These are phyloP conservation scores for Dryadomyces quercus-mongolicae DNA, from an alignment of 2,329 filamentous ascomycete species.

Conservation along the genomic window DNA sequence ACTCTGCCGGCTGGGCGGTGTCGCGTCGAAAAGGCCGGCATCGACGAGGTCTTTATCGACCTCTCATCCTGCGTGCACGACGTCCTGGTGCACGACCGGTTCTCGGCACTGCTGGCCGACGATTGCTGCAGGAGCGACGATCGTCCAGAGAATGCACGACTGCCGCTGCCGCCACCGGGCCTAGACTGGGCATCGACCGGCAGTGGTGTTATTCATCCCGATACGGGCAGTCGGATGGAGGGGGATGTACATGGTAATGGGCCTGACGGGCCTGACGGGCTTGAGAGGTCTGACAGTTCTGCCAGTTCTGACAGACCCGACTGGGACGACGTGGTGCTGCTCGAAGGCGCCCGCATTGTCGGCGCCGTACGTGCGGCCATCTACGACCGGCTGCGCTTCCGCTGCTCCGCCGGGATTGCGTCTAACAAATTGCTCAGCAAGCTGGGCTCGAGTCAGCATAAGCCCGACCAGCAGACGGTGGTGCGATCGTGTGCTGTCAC, in stretches of 20 bases:
- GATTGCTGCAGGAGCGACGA: constrained; percentile 42
- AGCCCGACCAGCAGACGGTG: constrained; percentile 91
- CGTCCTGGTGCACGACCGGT: constrained; percentile 58
- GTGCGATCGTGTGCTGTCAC: constrained; percentile 73
- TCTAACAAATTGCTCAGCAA: constrained; percentile 92
- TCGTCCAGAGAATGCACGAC: constrained; percentile 55
- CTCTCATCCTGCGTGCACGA: constrained; percentile 73
- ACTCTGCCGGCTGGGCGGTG: constrained; percentile 43
- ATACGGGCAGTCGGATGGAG: not conserved
- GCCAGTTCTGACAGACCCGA: too few species aligned
- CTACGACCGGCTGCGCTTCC: constrained; percentile 64
- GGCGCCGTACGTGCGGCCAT: constrained; percentile 60
- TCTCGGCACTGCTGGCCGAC: constrained; percentile 52
- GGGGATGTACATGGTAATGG: too few species aligned
- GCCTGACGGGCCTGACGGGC: too few species aligned
- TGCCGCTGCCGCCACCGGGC: constrained; percentile 51
- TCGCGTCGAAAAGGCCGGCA: constrained; percentile 80
- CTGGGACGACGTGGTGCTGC: constrained; percentile 88
- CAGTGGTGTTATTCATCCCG: constrained; percentile 8
- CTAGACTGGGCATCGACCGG: constrained; percentile 11
- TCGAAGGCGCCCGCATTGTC: constrained; percentile 82
- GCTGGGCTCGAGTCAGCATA: constrained; percentile 80
- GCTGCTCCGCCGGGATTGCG: constrained; percentile 81
- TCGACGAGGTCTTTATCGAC: constrained; percentile 94
- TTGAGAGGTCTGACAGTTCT: too few species aligned